phyloP scores from a whole-genome alignment of 2,329 filamentous ascomycete species.

The Penicillium sp. region DNA sequence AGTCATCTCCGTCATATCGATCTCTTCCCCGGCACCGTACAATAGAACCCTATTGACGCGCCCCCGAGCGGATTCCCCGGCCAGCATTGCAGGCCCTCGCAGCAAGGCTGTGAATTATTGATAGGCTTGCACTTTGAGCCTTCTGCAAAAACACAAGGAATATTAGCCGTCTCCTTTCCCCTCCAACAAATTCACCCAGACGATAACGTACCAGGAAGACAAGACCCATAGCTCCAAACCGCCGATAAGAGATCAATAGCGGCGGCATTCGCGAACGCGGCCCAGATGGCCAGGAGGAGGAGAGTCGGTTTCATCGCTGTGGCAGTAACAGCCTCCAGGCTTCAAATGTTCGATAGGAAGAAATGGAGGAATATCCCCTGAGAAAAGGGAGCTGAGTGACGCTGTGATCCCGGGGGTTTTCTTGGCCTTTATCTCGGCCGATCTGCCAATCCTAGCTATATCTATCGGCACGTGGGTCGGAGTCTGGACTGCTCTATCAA shows the following conservation, averaged over 20 bases:
- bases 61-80: not conserved
- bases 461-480: not conserved
- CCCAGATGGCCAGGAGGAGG: not conserved
- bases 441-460: not conserved
- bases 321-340: not conserved
- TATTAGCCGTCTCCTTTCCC: not conserved
- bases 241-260: not conserved
- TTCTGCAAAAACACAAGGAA: not conserved
- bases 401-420: not conserved
- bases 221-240: not conserved
- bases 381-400: not conserved
- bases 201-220: not conserved
- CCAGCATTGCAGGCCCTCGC: not conserved
- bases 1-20: not conserved
- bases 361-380: not conserved
- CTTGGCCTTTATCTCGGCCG: not conserved
- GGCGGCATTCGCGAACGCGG: not conserved
- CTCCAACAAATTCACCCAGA: not conserved
- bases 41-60: not conserved
- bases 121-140: not conserved
- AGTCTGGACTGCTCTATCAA: too few species aligned
- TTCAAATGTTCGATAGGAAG: not conserved
- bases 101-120: not conserved
- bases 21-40: not conserved
- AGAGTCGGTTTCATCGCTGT: not conserved